These are phyloP conservation scores for Haberlea rhodopensis DNA, from an alignment of 257 asterid genomes.

Conservation along the genomic window DNA sequence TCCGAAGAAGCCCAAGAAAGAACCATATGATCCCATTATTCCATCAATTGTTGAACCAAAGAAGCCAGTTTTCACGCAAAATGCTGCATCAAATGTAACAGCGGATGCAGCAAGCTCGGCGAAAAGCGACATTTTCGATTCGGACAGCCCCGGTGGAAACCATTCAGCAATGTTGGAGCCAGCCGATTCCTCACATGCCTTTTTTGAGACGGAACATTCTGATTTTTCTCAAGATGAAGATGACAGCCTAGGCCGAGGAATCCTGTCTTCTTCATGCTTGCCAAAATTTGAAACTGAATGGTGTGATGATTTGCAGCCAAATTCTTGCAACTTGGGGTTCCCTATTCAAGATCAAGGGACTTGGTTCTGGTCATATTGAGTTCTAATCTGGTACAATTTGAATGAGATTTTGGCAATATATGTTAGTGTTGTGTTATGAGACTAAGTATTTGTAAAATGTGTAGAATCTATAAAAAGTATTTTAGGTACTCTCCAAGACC, in stretches of 20 bases:
- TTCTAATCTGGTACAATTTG: neutral
- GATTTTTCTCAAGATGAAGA: conserved; percentile 43
- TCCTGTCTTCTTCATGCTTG: conserved; percentile 36
- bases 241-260: conserved; percentile 38
- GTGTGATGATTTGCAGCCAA: conserved; percentile 52
- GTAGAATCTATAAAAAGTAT: neutral
- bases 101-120: conserved; percentile 60
- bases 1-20: conserved; percentile 25
- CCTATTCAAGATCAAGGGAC: conserved; percentile 72
- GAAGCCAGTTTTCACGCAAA: conserved; percentile 13
- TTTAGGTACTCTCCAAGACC: neutral
- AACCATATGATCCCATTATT: conserved; percentile 21
- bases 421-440: conserved; percentile 9
- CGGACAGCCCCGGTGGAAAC: conserved; percentile 51
- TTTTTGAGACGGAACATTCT: conserved; percentile 41
- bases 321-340: conserved; percentile 60
- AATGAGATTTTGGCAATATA: neutral
- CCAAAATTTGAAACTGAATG: conserved; percentile 58
- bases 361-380: conserved; percentile 74
- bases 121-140: conserved; percentile 71
- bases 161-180: conserved; percentile 36
- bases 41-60: conserved; percentile 24
- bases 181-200: conserved; percentile 48
- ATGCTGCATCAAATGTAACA: conserved; percentile 10
- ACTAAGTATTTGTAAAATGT: neutral